Evolutionary conservation across 2,329 filamentous ascomycete species (phyloP), one percentile per base, ranked within the genome.

Genomic region (Calonectria pteridis): DNA sequence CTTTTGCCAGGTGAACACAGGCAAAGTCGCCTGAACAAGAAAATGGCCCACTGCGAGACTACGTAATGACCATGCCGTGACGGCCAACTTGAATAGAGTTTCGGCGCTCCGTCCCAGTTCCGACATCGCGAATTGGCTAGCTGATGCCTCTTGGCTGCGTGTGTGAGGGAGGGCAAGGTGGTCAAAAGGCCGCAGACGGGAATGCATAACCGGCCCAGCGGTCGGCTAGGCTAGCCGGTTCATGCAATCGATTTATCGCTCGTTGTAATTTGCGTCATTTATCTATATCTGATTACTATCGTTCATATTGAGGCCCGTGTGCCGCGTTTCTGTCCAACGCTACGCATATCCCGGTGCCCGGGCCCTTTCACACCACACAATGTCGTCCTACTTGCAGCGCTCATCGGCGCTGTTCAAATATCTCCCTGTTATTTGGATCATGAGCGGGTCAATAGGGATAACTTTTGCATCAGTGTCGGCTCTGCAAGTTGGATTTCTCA

Each of bases 391-490:
- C 33, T 2, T 28, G n/a, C 26, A 37, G 55, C 55, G 55, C n/a
- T 23, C 26, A 26, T 62, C 55, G 35, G 33, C 55, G 31, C 31
- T 62, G 10, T 40, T 62, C n/a, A 62, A 62, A 29, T 62, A 62
- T 26, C 55, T 62, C 11, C 55, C 55, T 20, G 14, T 23, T 2
- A 28, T 62, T 18, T 62, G n/a, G 23, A 62, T 62, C 11, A 23
- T 62, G 7, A 13, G 23, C 16, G 55, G 55, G 13, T 37, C 55
- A 10, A 16, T 40, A 40, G 55, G n/a, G 16, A 62, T 62, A 26
- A 62, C 55, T 18, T 62, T 62, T 40, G 55, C 55, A 28, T 62
- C 55, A 40, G 55, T 62, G 13, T 62, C 55, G 5, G 55, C 55
- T 18, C 35, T 62, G 4, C 33, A 62, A 37, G n/a, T 62, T 14